Conservation (phyloP, 176 grass and related monocot genomes). For the Triticum aestivum region DNA sequence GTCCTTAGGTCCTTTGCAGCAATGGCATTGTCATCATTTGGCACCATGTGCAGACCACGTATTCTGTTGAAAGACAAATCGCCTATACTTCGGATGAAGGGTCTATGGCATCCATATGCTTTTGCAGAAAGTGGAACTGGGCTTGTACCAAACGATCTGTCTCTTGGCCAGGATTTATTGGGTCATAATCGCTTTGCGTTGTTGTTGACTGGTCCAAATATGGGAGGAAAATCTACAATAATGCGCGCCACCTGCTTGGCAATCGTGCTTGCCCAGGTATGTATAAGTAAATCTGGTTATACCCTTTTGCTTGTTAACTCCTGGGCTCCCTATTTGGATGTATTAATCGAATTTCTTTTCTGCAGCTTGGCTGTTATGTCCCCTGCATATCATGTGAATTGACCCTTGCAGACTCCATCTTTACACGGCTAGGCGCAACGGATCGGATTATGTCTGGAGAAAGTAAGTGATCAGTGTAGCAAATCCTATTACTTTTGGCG, state of each 20-base stretch:
- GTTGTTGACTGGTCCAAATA: conserved; percentile 96
- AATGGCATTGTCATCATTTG: conserved; percentile 51
- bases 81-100: conserved; percentile 75
- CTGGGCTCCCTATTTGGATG: neutral
- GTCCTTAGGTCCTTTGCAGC: conserved; percentile 87
- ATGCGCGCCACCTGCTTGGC: conserved; percentile 92
- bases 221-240: conserved; percentile 95
- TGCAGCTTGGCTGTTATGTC: conserved; percentile 92
- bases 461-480: conserved; percentile 53
- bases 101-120: conserved; percentile 95
- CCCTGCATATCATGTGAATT: conserved; percentile 75
- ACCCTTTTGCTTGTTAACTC: conserved; percentile 12
- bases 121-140: conserved; percentile 66
- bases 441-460: conserved; percentile 96
- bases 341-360: conserved; percentile 21
- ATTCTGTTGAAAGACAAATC: conserved; percentile 48
- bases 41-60: conserved; percentile 63
- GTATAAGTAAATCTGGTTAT: conserved; percentile 12
- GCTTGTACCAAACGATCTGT: conserved; percentile 81
- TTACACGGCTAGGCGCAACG: conserved; percentile 89
- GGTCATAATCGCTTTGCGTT: conserved; percentile 60
- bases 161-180: conserved; percentile 57
- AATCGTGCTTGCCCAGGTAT: conserved; percentile 82
- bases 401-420: conserved; percentile 76
- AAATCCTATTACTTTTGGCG: conserved; percentile 4